phyloP scores from a whole-genome alignment of 2,329 filamentous ascomycete genomes.

The Beauveria varroae region DNA sequence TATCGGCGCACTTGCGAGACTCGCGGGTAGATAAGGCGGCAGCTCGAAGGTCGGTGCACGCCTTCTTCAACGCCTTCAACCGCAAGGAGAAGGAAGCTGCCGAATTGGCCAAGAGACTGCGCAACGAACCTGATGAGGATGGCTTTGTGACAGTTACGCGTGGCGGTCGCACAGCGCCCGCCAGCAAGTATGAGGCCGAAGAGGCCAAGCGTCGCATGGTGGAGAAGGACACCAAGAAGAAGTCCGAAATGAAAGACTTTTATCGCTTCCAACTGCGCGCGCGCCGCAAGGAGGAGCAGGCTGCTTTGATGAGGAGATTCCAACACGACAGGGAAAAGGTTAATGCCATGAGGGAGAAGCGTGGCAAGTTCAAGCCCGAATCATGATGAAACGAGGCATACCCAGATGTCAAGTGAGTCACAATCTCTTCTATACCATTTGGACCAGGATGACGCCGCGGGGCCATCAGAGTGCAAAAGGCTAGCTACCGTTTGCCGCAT shows the following conservation, averaged over 20 bases:
- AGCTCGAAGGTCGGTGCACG: slow-evolving; percentile 70
- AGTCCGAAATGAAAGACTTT: slow-evolving; percentile 61
- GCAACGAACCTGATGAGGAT: slow-evolving; percentile 83
- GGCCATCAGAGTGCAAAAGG: slow-evolving; percentile 36
- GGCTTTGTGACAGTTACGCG: slow-evolving; percentile 89
- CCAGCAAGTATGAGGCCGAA: slow-evolving; percentile 62
- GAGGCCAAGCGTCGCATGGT: slow-evolving; percentile 51
- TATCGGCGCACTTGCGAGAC: slow-evolving; percentile 61
- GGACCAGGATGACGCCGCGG: slow-evolving; percentile 45
- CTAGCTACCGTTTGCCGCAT: slow-evolving; percentile 28
- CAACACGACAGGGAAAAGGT: slow-evolving; percentile 69
- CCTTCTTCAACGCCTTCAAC: slow-evolving; percentile 79
- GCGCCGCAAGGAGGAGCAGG: slow-evolving; percentile 67
- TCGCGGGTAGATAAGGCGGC: slow-evolving; percentile 59
- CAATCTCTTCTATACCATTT: background rate
- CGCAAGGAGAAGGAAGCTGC: slow-evolving; percentile 57
- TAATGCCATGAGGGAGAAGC: slow-evolving; percentile 60
- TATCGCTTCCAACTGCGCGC: slow-evolving; percentile 79
- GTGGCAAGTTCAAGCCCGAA: slow-evolving; percentile 53
- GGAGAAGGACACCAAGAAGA: slow-evolving; percentile 56
- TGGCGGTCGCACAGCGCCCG: slow-evolving; percentile 67
- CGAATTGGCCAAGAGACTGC: slow-evolving; percentile 55
- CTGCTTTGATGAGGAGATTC: slow-evolving; percentile 61
- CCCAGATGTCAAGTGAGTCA: background rate
- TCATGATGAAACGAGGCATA: slow-evolving; percentile 13